These are phyloP conservation scores for Mycocentrospora acerina DNA, from an alignment of 2,329 filamentous ascomycete species.

Conservation along the genomic window DNA sequence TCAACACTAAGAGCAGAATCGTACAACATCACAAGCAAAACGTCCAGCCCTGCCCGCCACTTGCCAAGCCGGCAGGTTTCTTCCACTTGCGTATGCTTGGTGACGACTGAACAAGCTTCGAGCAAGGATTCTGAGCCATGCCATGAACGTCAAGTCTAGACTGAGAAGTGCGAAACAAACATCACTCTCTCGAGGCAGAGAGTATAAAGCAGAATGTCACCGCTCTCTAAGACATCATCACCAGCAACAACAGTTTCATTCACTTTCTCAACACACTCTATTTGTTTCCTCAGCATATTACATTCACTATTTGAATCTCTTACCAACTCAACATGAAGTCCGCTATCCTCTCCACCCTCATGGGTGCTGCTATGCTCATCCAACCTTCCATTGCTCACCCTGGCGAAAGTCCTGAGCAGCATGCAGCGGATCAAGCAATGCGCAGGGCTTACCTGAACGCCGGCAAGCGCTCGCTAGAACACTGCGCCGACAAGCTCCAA, in stretches of 20 bases:
- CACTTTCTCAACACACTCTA: background rate
- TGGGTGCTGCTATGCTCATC: conserved; percentile 30
- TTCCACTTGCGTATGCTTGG: conserved; percentile 10
- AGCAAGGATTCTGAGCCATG: background rate
- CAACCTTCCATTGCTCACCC: conserved; percentile 40
- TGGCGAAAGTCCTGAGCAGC: conserved; percentile 37
- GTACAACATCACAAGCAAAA: too few species aligned
- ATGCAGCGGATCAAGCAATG: conserved; percentile 37
- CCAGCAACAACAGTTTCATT: conserved; percentile 1
- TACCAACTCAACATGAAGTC: conserved; percentile 20
- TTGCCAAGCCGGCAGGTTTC: conserved; percentile 5
- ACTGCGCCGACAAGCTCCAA: conserved; percentile 45
- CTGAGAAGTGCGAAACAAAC: too few species aligned
- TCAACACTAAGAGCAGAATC: too few species aligned
- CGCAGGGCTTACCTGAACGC: conserved; percentile 38
- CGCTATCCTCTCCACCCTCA: conserved; percentile 20
- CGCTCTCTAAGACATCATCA: background rate
- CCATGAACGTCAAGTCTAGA: too few species aligned
- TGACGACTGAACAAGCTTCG: conserved; percentile 10
- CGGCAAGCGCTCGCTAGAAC: conserved; percentile 43
- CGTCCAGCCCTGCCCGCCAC: too few species aligned
- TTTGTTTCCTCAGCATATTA: conserved; percentile 3
- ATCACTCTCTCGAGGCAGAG: background rate
- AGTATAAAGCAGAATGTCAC: conserved; percentile 7
- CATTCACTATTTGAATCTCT: conserved; percentile 5